Base-by-base conservation (phyloP, 371 early-diverging fungal species). In the Mucor saturninus region DNA sequence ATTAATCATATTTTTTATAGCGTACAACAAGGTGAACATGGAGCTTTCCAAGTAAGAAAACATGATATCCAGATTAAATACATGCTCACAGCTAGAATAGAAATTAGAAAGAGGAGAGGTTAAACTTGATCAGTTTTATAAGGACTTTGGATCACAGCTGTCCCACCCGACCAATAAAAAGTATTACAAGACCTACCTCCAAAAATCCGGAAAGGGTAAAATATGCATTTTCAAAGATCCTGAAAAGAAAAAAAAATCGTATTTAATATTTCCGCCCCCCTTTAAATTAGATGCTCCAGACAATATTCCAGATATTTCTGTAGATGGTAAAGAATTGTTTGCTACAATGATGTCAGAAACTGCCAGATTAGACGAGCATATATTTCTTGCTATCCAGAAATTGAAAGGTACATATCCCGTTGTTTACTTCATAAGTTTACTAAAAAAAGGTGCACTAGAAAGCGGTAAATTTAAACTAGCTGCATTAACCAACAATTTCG, bases 401-500 rank as follows among this genome's bases (percentile, higher is more conserved):
- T 69, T 93, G 11, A 75, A 74, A 68, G 79, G 77, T 73, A 61
- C 3, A 9, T 38, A 38, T 11, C 8, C 39, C 21, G 21, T 21
- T 21, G 8, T 35, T 8, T 35, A 42, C 11, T 4, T 4, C 42
- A 45, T 45, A 45, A 15, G 21, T 45, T 3, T 14, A 45, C 5
- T 10, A 30, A 3, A 50, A 21, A 21, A 11, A 30, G 14, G 26
- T 39, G 1, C 26, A 13, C 3, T 71, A 71, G 80, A 71, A 8
- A 77, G 83, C 26, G 89, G 87, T 29, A 68, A 74, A 35, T 88
- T 76, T 65, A 86, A 72, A 15, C 72, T 91, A 0, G 91, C 88
- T 0, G 94, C 94, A 9, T 72, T 93, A 71, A 92, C 94, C 13
- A 93, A 93, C 69, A 92, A 93, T 69, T 92, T 89, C 53, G 74